Evolutionary conservation across 1,284 basidiomycete species (phyloP).

Genomic region (Cryptococcus hybrid): DNA sequence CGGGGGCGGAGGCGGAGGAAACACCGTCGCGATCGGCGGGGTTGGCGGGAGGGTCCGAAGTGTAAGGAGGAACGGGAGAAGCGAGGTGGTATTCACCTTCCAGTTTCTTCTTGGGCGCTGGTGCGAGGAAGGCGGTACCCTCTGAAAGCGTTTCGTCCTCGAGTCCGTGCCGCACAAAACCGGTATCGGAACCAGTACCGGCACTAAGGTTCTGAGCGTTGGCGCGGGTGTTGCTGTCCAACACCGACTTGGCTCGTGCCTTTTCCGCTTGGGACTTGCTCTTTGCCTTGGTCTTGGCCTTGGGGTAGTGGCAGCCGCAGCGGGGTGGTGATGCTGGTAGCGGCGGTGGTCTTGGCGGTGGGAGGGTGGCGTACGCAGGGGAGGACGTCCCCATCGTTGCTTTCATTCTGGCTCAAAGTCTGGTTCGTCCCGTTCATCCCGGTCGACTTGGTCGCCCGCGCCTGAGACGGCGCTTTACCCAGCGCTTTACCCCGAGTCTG

Average conservation of each 20-base stretch:
- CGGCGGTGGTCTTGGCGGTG: neutral
- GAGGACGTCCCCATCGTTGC: neutral
- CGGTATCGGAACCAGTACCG: neutral
- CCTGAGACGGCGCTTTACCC: neutral
- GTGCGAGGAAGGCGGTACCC: too few relatives aligned
- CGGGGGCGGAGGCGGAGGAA: neutral
- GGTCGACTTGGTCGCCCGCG: too few relatives aligned
- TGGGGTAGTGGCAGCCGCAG: neutral
- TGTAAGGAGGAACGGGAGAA: neutral
- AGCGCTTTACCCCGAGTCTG: conserved; percentile 7
- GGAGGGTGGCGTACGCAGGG: conserved; percentile 20
- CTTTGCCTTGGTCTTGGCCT: conserved; percentile 1
- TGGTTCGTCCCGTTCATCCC: too few relatives aligned
- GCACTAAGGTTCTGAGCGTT: too few relatives aligned
- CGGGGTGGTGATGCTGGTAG: neutral
- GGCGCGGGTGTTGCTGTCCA: too few relatives aligned
- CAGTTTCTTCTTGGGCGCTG: too few relatives aligned
- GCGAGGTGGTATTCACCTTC: neutral
- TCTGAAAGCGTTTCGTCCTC: too few relatives aligned
- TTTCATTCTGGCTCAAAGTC: neutral
- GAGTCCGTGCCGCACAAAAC: too few relatives aligned
- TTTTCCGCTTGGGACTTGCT: neutral
- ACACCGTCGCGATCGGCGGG: neutral
- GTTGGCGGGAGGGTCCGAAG: neutral
- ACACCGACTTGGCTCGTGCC: neutral